Base-by-base conservation (phyloP, 106 monocot species). In the Allium fistulosum region DNA sequence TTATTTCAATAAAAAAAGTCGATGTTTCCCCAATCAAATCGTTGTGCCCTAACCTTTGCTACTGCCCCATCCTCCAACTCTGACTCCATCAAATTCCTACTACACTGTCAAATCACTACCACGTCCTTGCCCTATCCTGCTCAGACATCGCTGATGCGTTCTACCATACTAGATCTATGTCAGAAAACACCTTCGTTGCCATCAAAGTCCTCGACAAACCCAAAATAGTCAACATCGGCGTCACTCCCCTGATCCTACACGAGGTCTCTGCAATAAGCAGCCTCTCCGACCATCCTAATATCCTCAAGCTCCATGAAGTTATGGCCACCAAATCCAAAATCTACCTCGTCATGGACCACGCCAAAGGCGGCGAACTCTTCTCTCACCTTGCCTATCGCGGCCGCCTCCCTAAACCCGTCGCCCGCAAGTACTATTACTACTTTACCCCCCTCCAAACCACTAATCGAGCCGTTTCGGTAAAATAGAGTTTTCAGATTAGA, bases 371-470 rank as follows among this genome's bases (percentile, higher is more conserved):
- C 51, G 82, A 86, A 6, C 76, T 86, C 48, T 49, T 73, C 37
- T 50, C 75, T 11, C 55, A 58, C 63, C 18, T 71, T 16, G 76
- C 74, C 27, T 57, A 69, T 9, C 66, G 79, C 14, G 60, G 70
- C 14, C 69, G 56, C 4, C 68, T 87, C 27, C 74, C 74, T 0
- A 82, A 87, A 27, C 48, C 70, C 8, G 74, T 69, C 5, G 77
- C 83, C 2, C 26, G 80, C 62, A 48, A 77, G 2, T 87, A 83
- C 71, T 90, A 87, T 70, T 76, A 75, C 17, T 90, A 90, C 70
- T 80, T 94, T 12, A 56, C 87, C 74, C 82, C 84, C 48, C n/a
- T n/a, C n/a, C n/a, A n/a, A n/a, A n/a, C 87, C 94, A 47, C 84
- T 94, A 28, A 28, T 28, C 28, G 28, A 28, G 28, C 28, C 2